Percentiles rank a stretch among this genome's conserved stretches.
phyloP scores from a whole-genome alignment of 2,329 filamentous ascomycete species.

The Hyphodiscus sp. region DNA sequence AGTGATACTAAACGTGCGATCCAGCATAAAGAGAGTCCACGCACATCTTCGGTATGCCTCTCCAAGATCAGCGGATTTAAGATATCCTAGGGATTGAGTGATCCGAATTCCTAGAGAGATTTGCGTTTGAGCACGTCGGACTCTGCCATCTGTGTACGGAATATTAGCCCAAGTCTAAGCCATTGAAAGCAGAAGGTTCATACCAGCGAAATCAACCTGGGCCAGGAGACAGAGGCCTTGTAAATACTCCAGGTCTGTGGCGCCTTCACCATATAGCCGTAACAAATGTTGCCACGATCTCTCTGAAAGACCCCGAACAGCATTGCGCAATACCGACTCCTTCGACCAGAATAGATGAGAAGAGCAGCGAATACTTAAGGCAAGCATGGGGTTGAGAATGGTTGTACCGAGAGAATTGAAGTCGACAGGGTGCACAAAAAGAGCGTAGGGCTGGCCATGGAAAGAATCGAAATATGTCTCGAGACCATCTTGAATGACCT shows the following conservation, averaged over 20 bases:
- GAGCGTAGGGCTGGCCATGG: constrained; percentile 15
- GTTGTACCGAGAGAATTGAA: not conserved
- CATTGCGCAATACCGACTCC: not conserved
- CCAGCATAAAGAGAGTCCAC: constrained; percentile 17
- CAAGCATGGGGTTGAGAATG: constrained; percentile 14
- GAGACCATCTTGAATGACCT: constrained; percentile 13
- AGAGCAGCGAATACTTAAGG: constrained; percentile 13
- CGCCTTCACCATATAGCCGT: constrained; percentile 10
- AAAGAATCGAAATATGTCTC: constrained; percentile 13
- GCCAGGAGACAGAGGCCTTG: constrained; percentile 16
- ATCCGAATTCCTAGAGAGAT: constrained; percentile 12
- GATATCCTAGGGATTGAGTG: constrained; percentile 11
- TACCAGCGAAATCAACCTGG: constrained; percentile 17
- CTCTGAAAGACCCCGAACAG: constrained; percentile 8
- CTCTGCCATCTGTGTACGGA: constrained; percentile 9
- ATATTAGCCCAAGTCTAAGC: not conserved
- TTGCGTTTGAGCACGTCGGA: constrained; percentile 14
- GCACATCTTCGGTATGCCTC: constrained; percentile 14
- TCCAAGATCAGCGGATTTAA: not conserved
- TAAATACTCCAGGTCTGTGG: constrained; percentile 11
- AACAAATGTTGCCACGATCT: constrained; percentile 11
- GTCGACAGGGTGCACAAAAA: constrained; percentile 3
- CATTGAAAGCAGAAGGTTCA: not conserved
- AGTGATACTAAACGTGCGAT: constrained; percentile 15
- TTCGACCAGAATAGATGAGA: constrained; percentile 13